These are phyloP conservation scores for Omphalotus olearius DNA, from an alignment of 1,284 basidiomycete species.

Conservation along the genomic window DNA sequence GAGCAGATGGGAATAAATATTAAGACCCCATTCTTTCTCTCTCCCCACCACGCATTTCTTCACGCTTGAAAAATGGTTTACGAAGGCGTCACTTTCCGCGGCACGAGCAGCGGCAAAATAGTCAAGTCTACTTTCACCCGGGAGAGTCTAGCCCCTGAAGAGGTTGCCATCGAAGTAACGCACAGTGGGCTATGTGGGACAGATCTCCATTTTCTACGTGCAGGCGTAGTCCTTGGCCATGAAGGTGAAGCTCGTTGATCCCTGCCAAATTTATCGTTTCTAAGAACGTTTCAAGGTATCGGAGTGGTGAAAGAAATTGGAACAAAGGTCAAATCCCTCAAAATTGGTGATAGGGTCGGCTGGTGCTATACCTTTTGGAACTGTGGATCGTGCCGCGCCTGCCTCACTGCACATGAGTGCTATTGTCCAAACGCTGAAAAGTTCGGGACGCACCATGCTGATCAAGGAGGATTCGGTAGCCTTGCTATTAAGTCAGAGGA, in stretches of 20 bases:
- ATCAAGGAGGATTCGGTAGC: constrained; percentile 33
- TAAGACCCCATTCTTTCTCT: not conserved
- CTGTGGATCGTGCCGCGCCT: constrained; percentile 21
- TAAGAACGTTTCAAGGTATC: constrained; percentile 18
- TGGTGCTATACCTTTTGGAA: constrained; percentile 22
- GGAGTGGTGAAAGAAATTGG: constrained; percentile 47
- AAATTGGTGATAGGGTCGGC: constrained; percentile 30
- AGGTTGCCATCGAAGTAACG: constrained; percentile 8
- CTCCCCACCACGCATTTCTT: not conserved
- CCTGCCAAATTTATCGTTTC: not conserved
- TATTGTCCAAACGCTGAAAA: constrained; percentile 17
- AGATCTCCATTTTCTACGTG: constrained; percentile 35
- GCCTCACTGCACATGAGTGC: constrained; percentile 25
- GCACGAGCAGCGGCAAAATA: constrained; percentile 4
- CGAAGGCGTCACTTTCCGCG: constrained; percentile 12
- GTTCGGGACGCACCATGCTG: constrained; percentile 22
- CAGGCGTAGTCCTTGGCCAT: constrained; percentile 38
- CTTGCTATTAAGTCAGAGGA: constrained; percentile 22
- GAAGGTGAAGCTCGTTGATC: constrained; percentile 35
- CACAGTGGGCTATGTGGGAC: constrained; percentile 40
- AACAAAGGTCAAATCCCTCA: constrained; percentile 43
- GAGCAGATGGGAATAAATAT: not conserved
- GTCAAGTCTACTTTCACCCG: constrained; percentile 8
- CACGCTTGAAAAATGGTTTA: constrained; percentile 1
- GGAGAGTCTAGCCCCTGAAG: constrained; percentile 5